Percentiles rank a stretch among this genome's conserved stretches.
Evolutionary conservation across 768 basidiomycete genomes (phyloP).

Genomic region (Cystofilobasidium bisporidii): DNA sequence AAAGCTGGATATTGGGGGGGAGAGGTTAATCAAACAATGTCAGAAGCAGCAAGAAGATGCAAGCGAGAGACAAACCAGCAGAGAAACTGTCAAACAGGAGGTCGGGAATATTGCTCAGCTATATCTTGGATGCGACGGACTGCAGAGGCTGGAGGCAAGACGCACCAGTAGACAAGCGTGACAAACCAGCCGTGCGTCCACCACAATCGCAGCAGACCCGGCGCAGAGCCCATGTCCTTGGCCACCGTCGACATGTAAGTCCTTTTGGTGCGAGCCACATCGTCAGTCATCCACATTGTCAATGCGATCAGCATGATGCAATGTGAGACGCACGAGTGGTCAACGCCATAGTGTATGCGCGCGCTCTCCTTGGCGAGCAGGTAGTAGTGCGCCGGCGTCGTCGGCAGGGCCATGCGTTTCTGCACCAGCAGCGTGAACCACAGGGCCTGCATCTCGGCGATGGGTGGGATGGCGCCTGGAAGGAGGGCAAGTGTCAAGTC

Average conservation of each 20-base stretch:
- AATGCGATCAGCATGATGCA: not conserved
- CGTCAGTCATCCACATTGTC: too few relatives aligned
- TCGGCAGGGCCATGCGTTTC: conserved; percentile 44
- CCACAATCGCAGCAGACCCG: conserved; percentile 47
- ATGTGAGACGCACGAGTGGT: conserved; percentile 40
- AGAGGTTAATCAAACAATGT: not conserved
- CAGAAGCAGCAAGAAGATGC: not conserved
- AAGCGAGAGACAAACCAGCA: conserved; percentile 37
- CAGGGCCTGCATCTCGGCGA: conserved; percentile 54
- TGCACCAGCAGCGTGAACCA: conserved; percentile 51
- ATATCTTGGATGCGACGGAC: too few relatives aligned
- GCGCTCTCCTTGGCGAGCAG: conserved; percentile 48
- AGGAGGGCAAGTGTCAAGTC: not conserved
- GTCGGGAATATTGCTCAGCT: too few relatives aligned
- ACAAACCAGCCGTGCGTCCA: conserved; percentile 48
- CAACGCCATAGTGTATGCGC: conserved; percentile 52
- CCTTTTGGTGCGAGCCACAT: not conserved
- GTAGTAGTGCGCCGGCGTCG: conserved; percentile 49
- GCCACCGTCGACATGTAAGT: conserved; percentile 52
- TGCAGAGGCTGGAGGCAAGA: conserved; percentile 6
- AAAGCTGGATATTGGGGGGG: conserved; percentile 38
- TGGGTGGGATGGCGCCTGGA: conserved; percentile 48
- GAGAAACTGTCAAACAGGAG: too few relatives aligned
- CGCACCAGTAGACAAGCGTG: conserved; percentile 50
- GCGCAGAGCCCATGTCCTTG: conserved; percentile 51